phyloP scores from a whole-genome alignment of 2,329 filamentous ascomycete genomes.

The Beauveria bassiana region DNA sequence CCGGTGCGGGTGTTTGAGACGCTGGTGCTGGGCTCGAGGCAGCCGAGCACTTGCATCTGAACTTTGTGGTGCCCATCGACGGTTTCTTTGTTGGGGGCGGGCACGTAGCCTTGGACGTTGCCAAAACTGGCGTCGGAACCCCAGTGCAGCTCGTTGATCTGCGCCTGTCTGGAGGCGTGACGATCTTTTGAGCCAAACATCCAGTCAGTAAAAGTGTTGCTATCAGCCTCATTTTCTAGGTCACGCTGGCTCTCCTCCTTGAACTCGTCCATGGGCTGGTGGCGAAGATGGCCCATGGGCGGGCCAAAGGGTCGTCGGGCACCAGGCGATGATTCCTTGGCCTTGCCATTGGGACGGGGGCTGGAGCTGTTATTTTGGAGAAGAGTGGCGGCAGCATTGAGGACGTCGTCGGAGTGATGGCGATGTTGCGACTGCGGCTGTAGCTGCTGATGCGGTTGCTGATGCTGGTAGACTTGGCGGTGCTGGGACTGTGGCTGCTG shows the following conservation, averaged over 20 bases:
- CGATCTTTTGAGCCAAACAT: slow-evolving; percentile 28
- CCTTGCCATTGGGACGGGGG: slow-evolving; percentile 9
- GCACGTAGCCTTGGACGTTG: slow-evolving; percentile 47
- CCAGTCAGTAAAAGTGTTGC: slow-evolving; percentile 35
- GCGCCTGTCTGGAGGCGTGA: slow-evolving; percentile 25
- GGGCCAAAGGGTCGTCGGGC: slow-evolving; percentile 22
- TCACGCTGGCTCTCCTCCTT: slow-evolving; percentile 30
- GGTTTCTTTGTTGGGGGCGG: slow-evolving; percentile 48
- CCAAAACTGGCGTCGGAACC: slow-evolving; percentile 62
- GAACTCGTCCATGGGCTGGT: slow-evolving; percentile 36
- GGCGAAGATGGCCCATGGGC: slow-evolving; percentile 33
- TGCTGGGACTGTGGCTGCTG: slow-evolving; percentile 12
- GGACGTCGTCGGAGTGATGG: slow-evolving; percentile 44
- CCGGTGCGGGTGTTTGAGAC: slow-evolving; percentile 51
- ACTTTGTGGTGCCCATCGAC: slow-evolving; percentile 48
- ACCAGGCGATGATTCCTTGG: slow-evolving; percentile 16
- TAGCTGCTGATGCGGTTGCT: slow-evolving; percentile 13
- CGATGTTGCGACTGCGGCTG: slow-evolving; percentile 20
- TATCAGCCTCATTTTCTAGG: slow-evolving; percentile 22
- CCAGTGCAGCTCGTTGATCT: slow-evolving; percentile 48
- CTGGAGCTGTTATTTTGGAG: slow-evolving; percentile 36
- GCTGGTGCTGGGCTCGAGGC: slow-evolving; percentile 50
- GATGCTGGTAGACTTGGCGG: slow-evolving; percentile 15
- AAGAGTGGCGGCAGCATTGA: slow-evolving; percentile 47
- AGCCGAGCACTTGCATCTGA: slow-evolving; percentile 48